Evolutionary conservation across 805 yeast species (phyloP).

Genomic region (Saturnispora galanensis): DNA sequence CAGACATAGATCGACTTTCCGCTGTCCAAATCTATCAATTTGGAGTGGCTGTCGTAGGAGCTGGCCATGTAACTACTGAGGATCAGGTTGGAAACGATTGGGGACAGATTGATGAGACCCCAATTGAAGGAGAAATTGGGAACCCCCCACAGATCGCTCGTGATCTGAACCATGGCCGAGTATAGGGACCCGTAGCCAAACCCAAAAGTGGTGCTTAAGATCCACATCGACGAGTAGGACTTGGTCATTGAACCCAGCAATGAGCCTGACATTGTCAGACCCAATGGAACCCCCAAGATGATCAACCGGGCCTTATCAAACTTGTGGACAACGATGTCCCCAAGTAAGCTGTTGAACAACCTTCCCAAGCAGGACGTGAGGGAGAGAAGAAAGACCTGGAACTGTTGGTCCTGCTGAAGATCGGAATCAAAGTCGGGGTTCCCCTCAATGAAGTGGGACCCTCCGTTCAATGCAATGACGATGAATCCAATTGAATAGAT

Average conservation of each 20-base stretch:
- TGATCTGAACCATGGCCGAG: conserved; percentile 65
- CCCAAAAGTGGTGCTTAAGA: conserved; percentile 51
- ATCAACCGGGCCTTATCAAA: conserved; percentile 25
- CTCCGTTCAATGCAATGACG: conserved; percentile 38
- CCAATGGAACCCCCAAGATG: conserved; percentile 44
- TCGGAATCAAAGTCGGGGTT: conserved; percentile 7
- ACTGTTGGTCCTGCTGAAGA: conserved; percentile 49
- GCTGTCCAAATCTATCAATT: conserved; percentile 7
- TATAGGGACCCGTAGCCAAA: conserved; percentile 65
- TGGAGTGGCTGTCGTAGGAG: conserved; percentile 42
- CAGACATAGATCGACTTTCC: conserved; percentile 15
- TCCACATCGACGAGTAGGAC: conserved; percentile 32
- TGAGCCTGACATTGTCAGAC: conserved; percentile 42
- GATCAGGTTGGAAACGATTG: conserved; percentile 49
- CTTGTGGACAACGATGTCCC: conserved; percentile 52
- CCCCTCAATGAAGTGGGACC: conserved; percentile 11
- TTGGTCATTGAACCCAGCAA: conserved; percentile 31
- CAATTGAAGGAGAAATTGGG: conserved; percentile 57
- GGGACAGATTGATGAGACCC: conserved; percentile 63
- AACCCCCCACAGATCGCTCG: conserved; percentile 69
- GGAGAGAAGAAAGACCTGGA: conserved; percentile 66
- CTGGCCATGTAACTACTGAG: conserved; percentile 56
- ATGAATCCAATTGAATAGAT: conserved; percentile 68
- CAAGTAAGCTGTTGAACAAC: conserved; percentile 49
- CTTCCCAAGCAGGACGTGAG: conserved; percentile 60